Base-by-base conservation (phyloP, 2,329 filamentous ascomycete genomes). In the Penicillium sp. region DNA sequence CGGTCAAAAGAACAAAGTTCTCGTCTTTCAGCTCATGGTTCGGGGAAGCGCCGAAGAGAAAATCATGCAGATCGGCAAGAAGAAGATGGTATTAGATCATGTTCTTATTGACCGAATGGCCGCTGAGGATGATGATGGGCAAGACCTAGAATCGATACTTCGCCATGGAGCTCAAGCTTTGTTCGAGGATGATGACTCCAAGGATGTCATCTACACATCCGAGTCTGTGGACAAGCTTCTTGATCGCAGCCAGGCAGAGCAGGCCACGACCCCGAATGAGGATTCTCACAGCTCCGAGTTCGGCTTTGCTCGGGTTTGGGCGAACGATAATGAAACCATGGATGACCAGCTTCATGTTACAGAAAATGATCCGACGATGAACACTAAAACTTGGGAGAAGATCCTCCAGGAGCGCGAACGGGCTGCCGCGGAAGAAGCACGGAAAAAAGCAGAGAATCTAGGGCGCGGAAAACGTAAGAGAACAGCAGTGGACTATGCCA, bases 81-180 rank as follows among this genome's bases (percentile, higher is more conserved):
- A 92, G 78, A 99, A 99, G 80, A 92, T 99, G 88, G 92, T 92
- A 0, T 85, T 99, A 0, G 95, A 99, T 70, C 93, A 98, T 75
- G 91, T 95, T 1, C 85, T 99, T 21, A 97, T 99, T 63, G 93
- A 98, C 74, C 90, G 88, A 57, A 92, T 99, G 86, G 92, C 93
- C 61, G 86, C 88, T 2, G 89, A 93, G n/a, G 90, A 95, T 50
- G 86, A 94, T 44, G 88, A 87, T 8, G 88, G 88, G 7, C 84
- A 90, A 63, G 93, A 98, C 71, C 79, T 98, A 5, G 93, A 96
- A 69, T 91, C 91, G 0, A 93, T 98, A 63, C 83, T 99, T 45
- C 90, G 90, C 67, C 91, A 96, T 71, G 95, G 95, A 57, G 93
- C 94, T 0, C 88, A 91, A 62, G 91, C 93, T 11, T 81, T 99